phyloP scores from a whole-genome alignment of 345 rosid species.

The Melastoma malabathricum region DNA sequence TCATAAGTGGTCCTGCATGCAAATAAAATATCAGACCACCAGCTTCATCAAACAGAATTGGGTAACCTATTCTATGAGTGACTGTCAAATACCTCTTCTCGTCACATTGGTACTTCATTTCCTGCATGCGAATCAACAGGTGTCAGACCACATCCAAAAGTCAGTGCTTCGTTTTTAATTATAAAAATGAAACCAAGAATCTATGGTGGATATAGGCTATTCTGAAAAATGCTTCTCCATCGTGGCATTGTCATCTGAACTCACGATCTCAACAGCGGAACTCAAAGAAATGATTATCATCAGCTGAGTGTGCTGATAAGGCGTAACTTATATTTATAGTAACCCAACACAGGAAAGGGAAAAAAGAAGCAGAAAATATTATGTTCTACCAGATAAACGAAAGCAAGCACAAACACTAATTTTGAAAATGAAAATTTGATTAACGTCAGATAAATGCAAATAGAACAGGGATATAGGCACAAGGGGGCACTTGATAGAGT shows the following conservation, averaged over 20 bases:
- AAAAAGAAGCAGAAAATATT: background rate
- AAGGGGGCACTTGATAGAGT: background rate
- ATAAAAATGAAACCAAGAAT: no score
- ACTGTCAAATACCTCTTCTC: constrained; percentile 57
- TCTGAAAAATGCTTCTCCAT: no score
- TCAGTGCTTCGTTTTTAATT: no score
- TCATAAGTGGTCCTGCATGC: constrained; percentile 54
- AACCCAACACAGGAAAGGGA: background rate
- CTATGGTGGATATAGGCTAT: no score
- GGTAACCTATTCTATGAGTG: background rate
- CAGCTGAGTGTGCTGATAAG: no score
- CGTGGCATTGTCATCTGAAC: no score
- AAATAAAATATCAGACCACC: constrained; percentile 7
- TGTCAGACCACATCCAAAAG: no score
- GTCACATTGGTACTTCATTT: constrained; percentile 89
- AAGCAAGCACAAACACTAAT: background rate
- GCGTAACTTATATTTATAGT: background rate
- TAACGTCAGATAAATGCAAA: background rate
- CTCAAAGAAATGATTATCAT: no score
- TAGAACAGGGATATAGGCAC: background rate
- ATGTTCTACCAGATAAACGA: background rate
- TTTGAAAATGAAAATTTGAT: background rate
- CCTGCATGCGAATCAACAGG: constrained; percentile 34
- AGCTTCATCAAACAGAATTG: no score
- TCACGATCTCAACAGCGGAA: no score